A percentile compares a stretch with the other conserved stretches of the same genome.
These are phyloP conservation scores for Apiospora rasikravindrae DNA, from an alignment of 2,329 filamentous ascomycete species.

Conservation along the genomic window DNA sequence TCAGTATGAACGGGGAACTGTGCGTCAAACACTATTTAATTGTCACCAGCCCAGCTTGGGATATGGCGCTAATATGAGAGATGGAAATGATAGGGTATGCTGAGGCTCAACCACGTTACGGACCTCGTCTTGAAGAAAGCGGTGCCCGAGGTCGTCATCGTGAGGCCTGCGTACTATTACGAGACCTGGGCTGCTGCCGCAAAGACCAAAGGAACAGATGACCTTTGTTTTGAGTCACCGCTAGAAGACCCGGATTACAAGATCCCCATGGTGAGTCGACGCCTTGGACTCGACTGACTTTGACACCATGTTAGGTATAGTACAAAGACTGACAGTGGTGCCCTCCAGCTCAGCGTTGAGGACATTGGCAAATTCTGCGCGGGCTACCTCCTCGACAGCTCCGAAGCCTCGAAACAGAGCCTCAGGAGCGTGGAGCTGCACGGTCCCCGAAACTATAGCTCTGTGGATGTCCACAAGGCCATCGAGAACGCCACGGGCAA, in stretches of 20 bases:
- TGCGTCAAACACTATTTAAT: slow-evolving; percentile 26
- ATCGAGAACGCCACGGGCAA: slow-evolving; percentile 37
- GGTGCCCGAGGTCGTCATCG: slow-evolving; percentile 31
- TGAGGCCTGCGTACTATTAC: slow-evolving; percentile 29
- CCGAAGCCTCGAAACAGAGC: slow-evolving; percentile 17
- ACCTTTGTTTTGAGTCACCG: slow-evolving; percentile 33
- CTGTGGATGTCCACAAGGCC: slow-evolving; percentile 35
- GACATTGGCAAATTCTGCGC: slow-evolving; percentile 38
- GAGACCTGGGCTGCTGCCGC: slow-evolving; percentile 30
- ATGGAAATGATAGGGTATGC: slow-evolving; percentile 31
- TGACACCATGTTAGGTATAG: too few species aligned
- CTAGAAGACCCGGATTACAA: slow-evolving; percentile 36
- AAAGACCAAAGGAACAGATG: slow-evolving; percentile 29
- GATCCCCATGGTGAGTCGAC: slow-evolving; percentile 39
- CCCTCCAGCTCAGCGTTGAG: slow-evolving; percentile 36
- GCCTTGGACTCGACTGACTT: neutral
- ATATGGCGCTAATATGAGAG: neutral
- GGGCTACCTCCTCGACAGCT: slow-evolving; percentile 27
- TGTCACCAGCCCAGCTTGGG: neutral
- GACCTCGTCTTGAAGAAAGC: slow-evolving; percentile 29
- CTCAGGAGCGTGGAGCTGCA: slow-evolving; percentile 33
- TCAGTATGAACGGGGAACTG: slow-evolving; percentile 37
- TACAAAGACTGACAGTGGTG: neutral
- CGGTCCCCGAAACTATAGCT: slow-evolving; percentile 36
- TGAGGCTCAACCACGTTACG: slow-evolving; percentile 32